A percentile compares a stretch with the other conserved stretches of the same genome.
Conservation (phyloP, 306 rosid genomes). For the Quercus bicolor region DNA sequence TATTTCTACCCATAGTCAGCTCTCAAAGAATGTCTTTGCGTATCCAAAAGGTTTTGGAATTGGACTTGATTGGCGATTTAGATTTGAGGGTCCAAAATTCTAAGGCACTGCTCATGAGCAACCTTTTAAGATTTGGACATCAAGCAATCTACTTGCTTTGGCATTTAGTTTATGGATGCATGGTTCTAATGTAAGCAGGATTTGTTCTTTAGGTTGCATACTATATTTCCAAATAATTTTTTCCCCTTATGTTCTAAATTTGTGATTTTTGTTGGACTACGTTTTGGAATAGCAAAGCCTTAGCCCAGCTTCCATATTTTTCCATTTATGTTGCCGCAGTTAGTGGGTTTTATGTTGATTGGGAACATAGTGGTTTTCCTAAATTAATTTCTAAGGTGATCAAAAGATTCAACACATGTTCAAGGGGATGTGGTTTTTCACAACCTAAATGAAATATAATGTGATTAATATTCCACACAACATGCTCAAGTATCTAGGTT, state of each 20-base stretch:
- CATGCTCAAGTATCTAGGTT: too few species aligned
- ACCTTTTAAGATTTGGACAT: neutral
- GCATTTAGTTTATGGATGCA: slow-evolving; percentile 33
- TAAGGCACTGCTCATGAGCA: slow-evolving; percentile 18
- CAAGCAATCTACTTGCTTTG: slow-evolving; percentile 8
- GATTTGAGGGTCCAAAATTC: slow-evolving; percentile 97
- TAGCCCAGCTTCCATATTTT: neutral
- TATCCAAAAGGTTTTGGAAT: slow-evolving; percentile 98
- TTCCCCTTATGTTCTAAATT: slow-evolving; percentile 11
- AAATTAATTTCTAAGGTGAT: too few species aligned
- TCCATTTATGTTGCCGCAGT: neutral
- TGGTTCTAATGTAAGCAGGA: slow-evolving; percentile 38
- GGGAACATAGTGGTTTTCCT: too few species aligned
- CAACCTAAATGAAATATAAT: too few species aligned
- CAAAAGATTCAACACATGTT: too few species aligned
- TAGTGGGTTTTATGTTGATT: too few species aligned
- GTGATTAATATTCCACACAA: too few species aligned
- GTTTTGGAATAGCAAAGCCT: slow-evolving; percentile 22
- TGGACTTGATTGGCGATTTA: slow-evolving; percentile 86
- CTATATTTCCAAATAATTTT: slow-evolving; percentile 18
- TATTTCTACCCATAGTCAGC: slow-evolving; percentile 56
- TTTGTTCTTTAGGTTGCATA: slow-evolving; percentile 41
- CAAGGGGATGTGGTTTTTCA: too few species aligned
- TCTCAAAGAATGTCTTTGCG: slow-evolving; percentile 89
- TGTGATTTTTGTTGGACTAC: slow-evolving; percentile 31